Evolutionary conservation across 2,329 filamentous ascomycete genomes (phyloP).

Genomic region (Tolypocladium amazonense): DNA sequence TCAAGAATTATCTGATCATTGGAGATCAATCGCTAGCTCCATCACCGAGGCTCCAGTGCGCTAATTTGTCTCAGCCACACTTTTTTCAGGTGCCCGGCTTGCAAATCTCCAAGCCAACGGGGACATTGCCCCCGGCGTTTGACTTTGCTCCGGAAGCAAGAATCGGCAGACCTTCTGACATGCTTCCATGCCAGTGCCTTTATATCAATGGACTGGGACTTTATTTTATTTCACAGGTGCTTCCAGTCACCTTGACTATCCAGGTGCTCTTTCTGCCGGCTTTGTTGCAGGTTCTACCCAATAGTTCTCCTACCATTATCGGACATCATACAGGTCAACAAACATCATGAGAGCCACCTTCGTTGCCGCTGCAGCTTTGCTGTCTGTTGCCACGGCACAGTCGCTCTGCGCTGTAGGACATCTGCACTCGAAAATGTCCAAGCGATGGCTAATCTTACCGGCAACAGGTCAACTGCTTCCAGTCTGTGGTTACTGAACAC

Average conservation of each 20-base stretch:
- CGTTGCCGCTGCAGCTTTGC: not conserved
- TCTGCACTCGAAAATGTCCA: too few species aligned
- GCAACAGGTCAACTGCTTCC: constrained; percentile 15
- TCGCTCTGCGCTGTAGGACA: not conserved
- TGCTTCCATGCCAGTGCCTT: too few species aligned
- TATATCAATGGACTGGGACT: not conserved
- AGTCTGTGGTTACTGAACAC: constrained; percentile 14
- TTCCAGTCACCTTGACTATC: not conserved
- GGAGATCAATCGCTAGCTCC: not conserved
- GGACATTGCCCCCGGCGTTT: not conserved
- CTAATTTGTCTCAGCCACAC: not conserved
- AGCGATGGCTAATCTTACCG: not conserved
- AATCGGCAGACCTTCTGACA: not conserved
- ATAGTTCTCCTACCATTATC: not conserved
- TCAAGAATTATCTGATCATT: not conserved
- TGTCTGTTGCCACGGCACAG: not conserved
- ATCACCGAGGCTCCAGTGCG: not conserved
- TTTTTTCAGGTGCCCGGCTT: not conserved
- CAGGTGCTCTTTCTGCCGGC: not conserved
- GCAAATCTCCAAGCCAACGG: not conserved
- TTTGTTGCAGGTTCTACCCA: not conserved
- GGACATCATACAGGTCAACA: not conserved
- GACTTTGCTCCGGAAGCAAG: not conserved
- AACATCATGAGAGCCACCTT: not conserved
- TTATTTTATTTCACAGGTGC: not conserved